These are phyloP conservation scores for Tulasnella sp. DNA, from an alignment of 768 basidiomycete genomes.

Conservation along the genomic window DNA sequence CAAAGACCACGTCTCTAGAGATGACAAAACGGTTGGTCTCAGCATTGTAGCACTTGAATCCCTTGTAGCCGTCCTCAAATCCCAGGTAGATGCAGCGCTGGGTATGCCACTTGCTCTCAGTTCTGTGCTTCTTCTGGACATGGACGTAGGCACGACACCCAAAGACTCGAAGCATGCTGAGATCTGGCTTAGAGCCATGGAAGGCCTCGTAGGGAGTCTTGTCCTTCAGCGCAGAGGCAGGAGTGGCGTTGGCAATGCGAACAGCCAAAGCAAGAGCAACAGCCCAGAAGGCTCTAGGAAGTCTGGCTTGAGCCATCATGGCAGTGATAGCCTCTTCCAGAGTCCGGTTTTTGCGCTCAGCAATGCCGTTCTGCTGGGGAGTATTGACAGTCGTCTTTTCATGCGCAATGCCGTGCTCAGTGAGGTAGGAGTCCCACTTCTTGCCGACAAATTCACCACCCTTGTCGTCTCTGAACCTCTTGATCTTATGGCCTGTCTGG, in stretches of 20 bases:
- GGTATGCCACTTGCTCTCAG: neutral
- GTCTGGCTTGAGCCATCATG: slow-evolving; percentile 3
- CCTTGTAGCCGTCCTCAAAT: slow-evolving; percentile 25
- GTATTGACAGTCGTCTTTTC: slow-evolving; percentile 9
- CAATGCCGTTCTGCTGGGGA: slow-evolving; percentile 16
- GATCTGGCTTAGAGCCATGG: neutral
- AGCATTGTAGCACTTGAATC: slow-evolving; percentile 26
- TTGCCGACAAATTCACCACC: slow-evolving; percentile 16
- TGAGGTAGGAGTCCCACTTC: neutral
- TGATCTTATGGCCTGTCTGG: neutral
- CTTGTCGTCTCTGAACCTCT: slow-evolving; percentile 10
- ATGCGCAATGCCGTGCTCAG: slow-evolving; percentile 9
- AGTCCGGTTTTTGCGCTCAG: slow-evolving; percentile 9
- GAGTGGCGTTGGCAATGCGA: neutral
- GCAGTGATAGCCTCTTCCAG: neutral
- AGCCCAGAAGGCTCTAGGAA: slow-evolving; percentile 9
- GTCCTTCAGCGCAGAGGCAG: neutral
- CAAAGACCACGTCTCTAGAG: slow-evolving; percentile 12
- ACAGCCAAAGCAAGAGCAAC: neutral
- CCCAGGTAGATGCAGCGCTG: neutral
- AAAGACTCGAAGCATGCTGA: neutral
- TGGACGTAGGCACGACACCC: slow-evolving; percentile 6
- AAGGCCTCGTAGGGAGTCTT: slow-evolving; percentile 1
- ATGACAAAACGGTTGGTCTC: neutral
- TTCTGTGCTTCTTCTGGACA: neutral